Evolutionary conservation across 176 grass and related monocot genomes (phyloP).

Genomic region (Guadua angustifolia): DNA sequence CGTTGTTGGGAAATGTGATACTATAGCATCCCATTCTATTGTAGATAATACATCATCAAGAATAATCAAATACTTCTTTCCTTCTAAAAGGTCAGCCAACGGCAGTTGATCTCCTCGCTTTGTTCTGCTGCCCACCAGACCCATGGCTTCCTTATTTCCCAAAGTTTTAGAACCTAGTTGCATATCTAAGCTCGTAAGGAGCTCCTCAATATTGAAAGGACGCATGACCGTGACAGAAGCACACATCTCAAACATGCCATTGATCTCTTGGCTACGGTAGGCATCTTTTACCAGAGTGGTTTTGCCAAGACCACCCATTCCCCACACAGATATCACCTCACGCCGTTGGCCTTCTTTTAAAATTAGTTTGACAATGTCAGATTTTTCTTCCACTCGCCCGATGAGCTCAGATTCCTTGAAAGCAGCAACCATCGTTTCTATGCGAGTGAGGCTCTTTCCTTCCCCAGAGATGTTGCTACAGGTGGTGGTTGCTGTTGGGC

Average conservation of each 20-base stretch:
- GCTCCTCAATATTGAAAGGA: conserved; percentile 3
- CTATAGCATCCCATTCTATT: conserved; percentile 8
- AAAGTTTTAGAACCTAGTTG: background rate
- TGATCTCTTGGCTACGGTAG: background rate
- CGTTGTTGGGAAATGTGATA: background rate
- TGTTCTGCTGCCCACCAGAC: too few species aligned
- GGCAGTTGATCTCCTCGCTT: too few species aligned
- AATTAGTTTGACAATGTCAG: background rate
- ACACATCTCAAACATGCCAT: background rate
- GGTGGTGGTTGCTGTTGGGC: background rate
- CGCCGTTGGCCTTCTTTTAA: background rate
- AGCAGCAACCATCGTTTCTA: background rate
- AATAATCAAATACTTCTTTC: background rate
- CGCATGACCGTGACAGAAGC: conserved; percentile 30
- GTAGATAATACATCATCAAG: conserved; percentile 23
- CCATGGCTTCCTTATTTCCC: background rate
- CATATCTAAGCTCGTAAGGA: background rate
- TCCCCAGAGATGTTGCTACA: too few species aligned
- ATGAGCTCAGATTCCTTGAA: background rate
- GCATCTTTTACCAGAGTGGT: conserved; percentile 46
- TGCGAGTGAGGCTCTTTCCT: too few species aligned
- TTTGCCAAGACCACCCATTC: conserved; percentile 45
- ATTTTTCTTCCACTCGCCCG: background rate
- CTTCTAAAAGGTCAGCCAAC: background rate
- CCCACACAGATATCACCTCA: conserved; percentile 15